These are phyloP conservation scores for Ampelomyces quisqualis DNA, from an alignment of 2,329 filamentous ascomycete species.

Conservation along the genomic window DNA sequence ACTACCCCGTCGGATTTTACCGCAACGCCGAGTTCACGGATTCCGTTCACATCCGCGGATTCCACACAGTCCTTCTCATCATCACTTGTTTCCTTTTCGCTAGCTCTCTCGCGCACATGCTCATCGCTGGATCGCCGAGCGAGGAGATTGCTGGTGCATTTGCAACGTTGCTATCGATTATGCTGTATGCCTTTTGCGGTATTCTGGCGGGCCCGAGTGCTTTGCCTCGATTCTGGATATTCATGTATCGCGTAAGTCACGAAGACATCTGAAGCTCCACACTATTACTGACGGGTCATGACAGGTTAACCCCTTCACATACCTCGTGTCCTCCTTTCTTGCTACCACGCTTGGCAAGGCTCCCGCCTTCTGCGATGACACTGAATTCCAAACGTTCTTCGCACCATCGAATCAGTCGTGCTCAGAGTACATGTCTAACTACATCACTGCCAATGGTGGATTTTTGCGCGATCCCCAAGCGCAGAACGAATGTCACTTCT, in stretches of 20 bases:
- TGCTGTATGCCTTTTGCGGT: constrained; percentile 50
- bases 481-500: constrained; percentile 50
- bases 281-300: too few species aligned
- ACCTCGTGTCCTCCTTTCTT: constrained; percentile 64
- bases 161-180: constrained; percentile 59
- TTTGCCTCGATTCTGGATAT: constrained; percentile 73
- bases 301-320: constrained; percentile 66
- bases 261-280: too few species aligned
- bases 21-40: constrained; percentile 64
- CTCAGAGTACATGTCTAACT: constrained; percentile 48
- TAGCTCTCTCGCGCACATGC: constrained; percentile 70
- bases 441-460: constrained; percentile 44
- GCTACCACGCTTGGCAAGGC: constrained; percentile 47
- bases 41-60: constrained; percentile 60
- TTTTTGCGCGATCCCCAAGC: constrained; percentile 47
- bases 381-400: constrained; percentile 46
- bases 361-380: constrained; percentile 50
- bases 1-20: constrained; percentile 66
- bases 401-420: constrained; percentile 45
- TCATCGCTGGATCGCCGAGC: constrained; percentile 67
- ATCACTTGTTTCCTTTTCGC: constrained; percentile 63
- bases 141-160: constrained; percentile 68
- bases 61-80: constrained; percentile 66
- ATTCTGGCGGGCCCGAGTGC: constrained; percentile 60
- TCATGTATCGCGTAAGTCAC: constrained; percentile 68